Evolutionary conservation across 2,329 filamentous ascomycete species (phyloP).

Genomic region (Sphaerulina musiva): DNA sequence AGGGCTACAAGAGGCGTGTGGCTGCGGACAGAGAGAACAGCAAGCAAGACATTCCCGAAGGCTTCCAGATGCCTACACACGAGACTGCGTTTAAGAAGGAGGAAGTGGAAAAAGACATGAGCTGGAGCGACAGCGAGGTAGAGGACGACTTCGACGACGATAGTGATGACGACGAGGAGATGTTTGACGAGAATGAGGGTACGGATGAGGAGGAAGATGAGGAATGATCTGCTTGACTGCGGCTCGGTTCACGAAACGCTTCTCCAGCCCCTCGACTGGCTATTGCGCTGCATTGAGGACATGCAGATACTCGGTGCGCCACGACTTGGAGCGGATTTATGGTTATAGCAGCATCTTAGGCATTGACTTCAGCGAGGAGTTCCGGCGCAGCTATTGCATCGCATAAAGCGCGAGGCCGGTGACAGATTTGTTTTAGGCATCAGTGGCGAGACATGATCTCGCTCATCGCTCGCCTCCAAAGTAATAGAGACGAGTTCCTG

Average conservation of each 20-base stretch:
- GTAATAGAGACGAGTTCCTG: neutral
- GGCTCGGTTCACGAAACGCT: neutral
- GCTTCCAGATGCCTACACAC: constrained; percentile 73
- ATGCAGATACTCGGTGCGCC: neutral
- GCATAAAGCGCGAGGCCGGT: constrained; percentile 1
- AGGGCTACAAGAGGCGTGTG: constrained; percentile 64
- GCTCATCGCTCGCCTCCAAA: neutral
- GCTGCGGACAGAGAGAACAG: constrained; percentile 64
- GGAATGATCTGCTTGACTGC: neutral
- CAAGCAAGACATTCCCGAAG: constrained; percentile 70
- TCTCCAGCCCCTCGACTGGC: neutral
- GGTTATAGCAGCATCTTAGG: constrained; percentile 7
- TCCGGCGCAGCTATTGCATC: constrained; percentile 9
- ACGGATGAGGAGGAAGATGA: constrained; percentile 19
- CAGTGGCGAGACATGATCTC: neutral
- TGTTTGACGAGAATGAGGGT: constrained; percentile 54
- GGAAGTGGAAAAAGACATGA: constrained; percentile 60
- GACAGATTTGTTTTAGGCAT: neutral
- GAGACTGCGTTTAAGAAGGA: constrained; percentile 55
- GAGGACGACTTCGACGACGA: constrained; percentile 68
- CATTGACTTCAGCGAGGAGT: constrained; percentile 14
- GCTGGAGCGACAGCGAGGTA: constrained; percentile 51
- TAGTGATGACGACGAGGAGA: constrained; percentile 54
- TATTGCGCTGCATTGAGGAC: neutral
- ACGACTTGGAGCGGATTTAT: neutral